Evolutionary conservation across 169 alveolate genomes (phyloP).

Genomic region (Plasmodium berghei): DNA sequence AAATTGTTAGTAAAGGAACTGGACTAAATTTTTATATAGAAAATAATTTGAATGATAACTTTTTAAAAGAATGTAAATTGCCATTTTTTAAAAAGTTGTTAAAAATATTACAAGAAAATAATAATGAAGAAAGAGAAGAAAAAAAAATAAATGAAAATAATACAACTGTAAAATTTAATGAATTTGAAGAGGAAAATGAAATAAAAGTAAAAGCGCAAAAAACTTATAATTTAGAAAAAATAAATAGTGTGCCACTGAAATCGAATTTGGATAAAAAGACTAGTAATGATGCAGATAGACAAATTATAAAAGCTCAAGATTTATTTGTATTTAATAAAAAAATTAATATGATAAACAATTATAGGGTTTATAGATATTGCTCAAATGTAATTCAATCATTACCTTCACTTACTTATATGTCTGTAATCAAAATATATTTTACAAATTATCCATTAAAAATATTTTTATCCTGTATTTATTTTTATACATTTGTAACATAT

Average conservation of each 20-base stretch:
- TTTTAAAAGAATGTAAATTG: slow-evolving; percentile 39
- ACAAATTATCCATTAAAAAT: slow-evolving; percentile 59
- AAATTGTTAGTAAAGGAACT: slow-evolving; percentile 61
- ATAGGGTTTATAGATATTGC: slow-evolving; percentile 38
- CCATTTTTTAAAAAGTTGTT: slow-evolving; percentile 42
- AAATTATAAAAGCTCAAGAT: neutral
- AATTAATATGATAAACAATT: slow-evolving; percentile 47
- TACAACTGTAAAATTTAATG: neutral
- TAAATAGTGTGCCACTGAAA: too few relatives aligned
- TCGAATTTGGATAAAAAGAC: too few relatives aligned
- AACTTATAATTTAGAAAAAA: neutral
- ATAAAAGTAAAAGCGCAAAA: neutral
- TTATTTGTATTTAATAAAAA: slow-evolving; percentile 53
- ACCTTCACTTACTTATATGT: slow-evolving; percentile 62
- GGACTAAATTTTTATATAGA: slow-evolving; percentile 64
- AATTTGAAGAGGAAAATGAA: neutral
- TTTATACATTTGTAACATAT: slow-evolving; percentile 60
- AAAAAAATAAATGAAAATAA: neutral
- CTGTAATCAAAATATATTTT: slow-evolving; percentile 63
- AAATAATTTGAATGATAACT: slow-evolving; percentile 22
- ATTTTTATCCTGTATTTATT: slow-evolving; percentile 56
- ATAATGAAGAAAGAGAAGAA: neutral
- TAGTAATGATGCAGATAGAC: neutral
- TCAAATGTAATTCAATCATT: slow-evolving; percentile 65
- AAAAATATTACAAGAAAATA: slow-evolving; percentile 9